These are phyloP conservation scores for Microsporum canis DNA, from an alignment of 2,329 filamentous ascomycete species.

Conservation along the genomic window DNA sequence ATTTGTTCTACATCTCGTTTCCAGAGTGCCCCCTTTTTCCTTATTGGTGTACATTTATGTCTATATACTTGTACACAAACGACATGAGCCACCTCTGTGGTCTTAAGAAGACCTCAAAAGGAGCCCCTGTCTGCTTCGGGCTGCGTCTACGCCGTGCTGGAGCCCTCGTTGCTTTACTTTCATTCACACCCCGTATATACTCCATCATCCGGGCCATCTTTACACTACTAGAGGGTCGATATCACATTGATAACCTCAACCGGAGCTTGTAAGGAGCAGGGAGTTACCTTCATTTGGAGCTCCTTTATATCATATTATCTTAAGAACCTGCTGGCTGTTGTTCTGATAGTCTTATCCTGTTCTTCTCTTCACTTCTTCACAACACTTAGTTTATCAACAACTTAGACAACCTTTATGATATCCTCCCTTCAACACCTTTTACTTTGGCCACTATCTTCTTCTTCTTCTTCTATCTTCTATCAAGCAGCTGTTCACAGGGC, in stretches of 20 bases:
- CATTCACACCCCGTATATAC: too few species aligned
- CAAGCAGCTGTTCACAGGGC: background rate
- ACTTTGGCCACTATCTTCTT: background rate
- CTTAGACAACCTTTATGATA: too few species aligned
- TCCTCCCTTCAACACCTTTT: background rate
- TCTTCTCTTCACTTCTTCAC: too few species aligned
- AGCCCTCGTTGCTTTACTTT: background rate
- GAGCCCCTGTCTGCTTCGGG: background rate
- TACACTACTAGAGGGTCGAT: too few species aligned
- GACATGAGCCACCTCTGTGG: background rate
- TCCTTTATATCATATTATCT: too few species aligned
- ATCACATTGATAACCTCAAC: too few species aligned
- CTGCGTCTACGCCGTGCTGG: background rate
- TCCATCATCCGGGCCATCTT: too few species aligned
- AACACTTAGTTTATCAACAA: too few species aligned
- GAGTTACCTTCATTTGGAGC: too few species aligned
- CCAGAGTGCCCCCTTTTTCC: background rate
- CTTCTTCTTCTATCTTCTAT: background rate
- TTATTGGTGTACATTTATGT: background rate
- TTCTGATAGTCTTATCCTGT: too few species aligned
- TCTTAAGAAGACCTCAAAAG: background rate
- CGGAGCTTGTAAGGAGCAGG: too few species aligned
- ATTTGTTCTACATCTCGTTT: background rate
- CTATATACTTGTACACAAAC: background rate
- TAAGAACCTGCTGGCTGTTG: too few species aligned